Evolutionary conservation across 139 green algal species (phyloP).

Genomic region (Chlamydomonas incerta): DNA sequence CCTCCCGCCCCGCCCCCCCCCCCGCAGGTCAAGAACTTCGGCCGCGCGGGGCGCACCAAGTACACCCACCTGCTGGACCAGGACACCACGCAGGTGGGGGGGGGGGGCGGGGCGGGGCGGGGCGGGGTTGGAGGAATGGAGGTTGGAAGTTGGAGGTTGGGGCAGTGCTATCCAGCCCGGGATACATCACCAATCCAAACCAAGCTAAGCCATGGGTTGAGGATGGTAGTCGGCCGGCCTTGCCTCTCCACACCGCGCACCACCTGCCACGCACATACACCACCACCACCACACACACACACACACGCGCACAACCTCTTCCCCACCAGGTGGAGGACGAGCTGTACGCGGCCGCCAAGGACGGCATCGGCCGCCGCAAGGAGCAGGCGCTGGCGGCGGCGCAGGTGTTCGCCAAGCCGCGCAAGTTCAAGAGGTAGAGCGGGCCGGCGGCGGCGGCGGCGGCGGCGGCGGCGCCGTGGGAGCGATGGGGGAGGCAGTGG

Average conservation of each 20-base stretch:
- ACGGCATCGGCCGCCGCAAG: constrained; percentile 32
- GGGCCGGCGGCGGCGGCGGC: no score
- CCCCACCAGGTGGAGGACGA: constrained; percentile 28
- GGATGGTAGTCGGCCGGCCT: no score
- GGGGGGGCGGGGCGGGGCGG: constrained; percentile 32
- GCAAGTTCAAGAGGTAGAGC: constrained; percentile 71
- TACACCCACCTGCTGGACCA: constrained; percentile 91
- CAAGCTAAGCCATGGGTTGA: no score
- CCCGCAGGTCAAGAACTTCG: constrained; percentile 94
- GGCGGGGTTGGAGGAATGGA: not conserved
- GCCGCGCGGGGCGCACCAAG: constrained; percentile 91
- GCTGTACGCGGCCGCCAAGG: constrained; percentile 32
- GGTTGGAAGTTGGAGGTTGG: no score
- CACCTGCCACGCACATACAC: no score
- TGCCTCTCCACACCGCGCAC: no score
- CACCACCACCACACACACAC: no score
- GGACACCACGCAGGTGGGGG: constrained; percentile 79
- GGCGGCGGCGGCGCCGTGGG: no score
- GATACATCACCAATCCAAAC: no score
- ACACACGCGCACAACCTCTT: no score
- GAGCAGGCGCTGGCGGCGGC: constrained; percentile 22
- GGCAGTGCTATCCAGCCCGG: no score
- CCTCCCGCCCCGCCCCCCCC: not conserved
- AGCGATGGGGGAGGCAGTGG: no score
- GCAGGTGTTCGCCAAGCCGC: constrained; percentile 69